Percentiles rank a stretch among this genome's conserved stretches.
These are phyloP conservation scores for Metarhizium guizhouense DNA, from an alignment of 2,329 filamentous ascomycete genomes.

Conservation along the genomic window DNA sequence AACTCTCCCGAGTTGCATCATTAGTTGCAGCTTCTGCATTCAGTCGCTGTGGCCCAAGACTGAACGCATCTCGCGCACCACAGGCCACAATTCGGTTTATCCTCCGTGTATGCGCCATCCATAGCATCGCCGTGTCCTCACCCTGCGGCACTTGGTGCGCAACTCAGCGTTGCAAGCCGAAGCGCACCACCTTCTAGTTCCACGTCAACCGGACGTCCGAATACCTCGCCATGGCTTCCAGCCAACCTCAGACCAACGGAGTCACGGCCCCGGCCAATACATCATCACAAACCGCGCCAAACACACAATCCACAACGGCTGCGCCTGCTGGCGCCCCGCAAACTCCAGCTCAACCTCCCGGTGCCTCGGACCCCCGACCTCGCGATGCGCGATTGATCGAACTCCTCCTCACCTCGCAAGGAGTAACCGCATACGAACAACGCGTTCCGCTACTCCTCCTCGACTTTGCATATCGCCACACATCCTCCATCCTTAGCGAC, in stretches of 20 bases:
- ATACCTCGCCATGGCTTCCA: slow-evolving; percentile 21
- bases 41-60: neutral
- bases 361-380: slow-evolving; percentile 47
- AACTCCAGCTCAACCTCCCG: slow-evolving; percentile 19
- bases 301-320: slow-evolving; percentile 24
- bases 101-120: neutral
- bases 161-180: neutral
- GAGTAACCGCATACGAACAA: slow-evolving; percentile 71
- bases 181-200: neutral
- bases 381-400: slow-evolving; percentile 74
- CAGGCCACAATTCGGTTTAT: neutral
- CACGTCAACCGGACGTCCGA: neutral
- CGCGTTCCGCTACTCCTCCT: slow-evolving; percentile 75
- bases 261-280: slow-evolving; percentile 30
- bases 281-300: slow-evolving; percentile 25
- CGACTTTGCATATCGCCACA: slow-evolving; percentile 81
- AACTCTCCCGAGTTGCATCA: neutral
- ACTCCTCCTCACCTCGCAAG: slow-evolving; percentile 68
- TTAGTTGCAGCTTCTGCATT: neutral
- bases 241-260: slow-evolving; percentile 45
- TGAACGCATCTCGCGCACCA: neutral
- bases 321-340: slow-evolving; percentile 14
- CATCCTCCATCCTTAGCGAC: slow-evolving; percentile 61
- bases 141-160: neutral
- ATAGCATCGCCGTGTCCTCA: neutral